Evolutionary conservation across 2,329 filamentous ascomycete species (phyloP), one percentile per base, ranked within the genome.

Genomic region (Paraconiothyrium sp.): DNA sequence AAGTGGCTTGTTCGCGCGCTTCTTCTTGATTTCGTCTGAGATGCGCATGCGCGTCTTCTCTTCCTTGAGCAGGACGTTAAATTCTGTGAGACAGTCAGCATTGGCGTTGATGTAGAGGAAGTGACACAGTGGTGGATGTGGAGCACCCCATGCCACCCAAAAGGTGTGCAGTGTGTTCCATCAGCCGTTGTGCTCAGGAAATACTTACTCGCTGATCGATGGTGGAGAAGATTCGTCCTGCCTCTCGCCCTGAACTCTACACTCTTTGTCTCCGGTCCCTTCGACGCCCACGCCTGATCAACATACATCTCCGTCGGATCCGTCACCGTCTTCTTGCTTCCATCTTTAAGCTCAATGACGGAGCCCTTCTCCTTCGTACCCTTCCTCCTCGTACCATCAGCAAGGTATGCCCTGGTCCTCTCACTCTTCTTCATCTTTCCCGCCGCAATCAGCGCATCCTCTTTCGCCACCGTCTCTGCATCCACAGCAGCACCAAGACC

Each of bases 241-340:
- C 93, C 93, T 74, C 92, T 86, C 3, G 93, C 93, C 65, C 94
- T 89, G 78, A 89, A 90, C 68, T 94, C 90, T 6, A 87, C 82
- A 49, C 84, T 82, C 62, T 80, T 81, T 61, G 58, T 67, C 47
- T 65, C 65, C 47, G 65, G 59, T 0, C 92, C 92, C 66, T 91
- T 89, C 58, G 92, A 92, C 48, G 97, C 93, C 94, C 94, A 99
- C 4, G 94, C 93, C 80, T 98, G 89, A 58, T 93, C 91, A 68
- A 99, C 86, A 78, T 97, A 99, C 67, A 98, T 90, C 61, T 87
- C 86, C n/a, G 91, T 91, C 1, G 90, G 89, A 72, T 97, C 91
- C 34, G 80, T 80, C 27, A 97, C 85, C 43, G 86, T 84, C 67
- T 93, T 83, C 78, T 88, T 89, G 76, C 88, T 89, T 68, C 93